These are phyloP conservation scores for Lactarius sp. DNA, from an alignment of 768 basidiomycete species.

Conservation along the genomic window DNA sequence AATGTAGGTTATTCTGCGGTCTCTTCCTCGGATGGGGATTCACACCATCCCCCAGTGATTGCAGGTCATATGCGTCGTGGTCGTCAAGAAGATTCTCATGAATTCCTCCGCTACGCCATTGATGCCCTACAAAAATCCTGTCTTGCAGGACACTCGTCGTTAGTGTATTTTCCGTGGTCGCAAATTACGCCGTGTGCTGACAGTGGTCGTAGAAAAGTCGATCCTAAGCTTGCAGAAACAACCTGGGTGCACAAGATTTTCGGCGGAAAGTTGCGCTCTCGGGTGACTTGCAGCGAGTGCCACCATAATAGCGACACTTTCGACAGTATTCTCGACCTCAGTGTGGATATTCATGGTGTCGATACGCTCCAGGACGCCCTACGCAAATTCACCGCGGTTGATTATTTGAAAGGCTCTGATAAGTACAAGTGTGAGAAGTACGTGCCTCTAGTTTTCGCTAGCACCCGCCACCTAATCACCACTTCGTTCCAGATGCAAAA, in stretches of 20 bases:
- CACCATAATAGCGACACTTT: slow-evolving; percentile 90
- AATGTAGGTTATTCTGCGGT: slow-evolving; percentile 40
- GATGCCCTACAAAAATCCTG: slow-evolving; percentile 88
- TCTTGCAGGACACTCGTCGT: slow-evolving; percentile 68
- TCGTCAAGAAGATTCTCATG: slow-evolving; percentile 97
- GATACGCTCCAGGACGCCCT: slow-evolving; percentile 65
- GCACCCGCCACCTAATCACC: background rate
- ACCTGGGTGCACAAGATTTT: slow-evolving; percentile 95
- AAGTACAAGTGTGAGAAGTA: slow-evolving; percentile 99
- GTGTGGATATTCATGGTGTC: slow-evolving; percentile 75
- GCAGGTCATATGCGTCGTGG: slow-evolving; percentile 87
- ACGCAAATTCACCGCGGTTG: slow-evolving; percentile 73
- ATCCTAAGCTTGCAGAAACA: slow-evolving; percentile 69
- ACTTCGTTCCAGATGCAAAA: slow-evolving; percentile 68
- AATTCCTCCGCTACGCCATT: slow-evolving; percentile 91
- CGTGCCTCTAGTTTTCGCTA: slow-evolving; percentile 31
- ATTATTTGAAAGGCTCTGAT: slow-evolving; percentile 82
- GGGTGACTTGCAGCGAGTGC: slow-evolving; percentile 83
- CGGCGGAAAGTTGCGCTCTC: slow-evolving; percentile 85
- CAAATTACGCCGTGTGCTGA: background rate
- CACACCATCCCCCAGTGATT: slow-evolving; percentile 50
- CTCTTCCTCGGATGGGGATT: slow-evolving; percentile 7
- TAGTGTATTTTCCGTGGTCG: slow-evolving; percentile 30
- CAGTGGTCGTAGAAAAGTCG: slow-evolving; percentile 50
- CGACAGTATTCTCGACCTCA: slow-evolving; percentile 91